Base-by-base conservation (phyloP, 805 yeast species). In the Myxozyma kluyveri region DNA sequence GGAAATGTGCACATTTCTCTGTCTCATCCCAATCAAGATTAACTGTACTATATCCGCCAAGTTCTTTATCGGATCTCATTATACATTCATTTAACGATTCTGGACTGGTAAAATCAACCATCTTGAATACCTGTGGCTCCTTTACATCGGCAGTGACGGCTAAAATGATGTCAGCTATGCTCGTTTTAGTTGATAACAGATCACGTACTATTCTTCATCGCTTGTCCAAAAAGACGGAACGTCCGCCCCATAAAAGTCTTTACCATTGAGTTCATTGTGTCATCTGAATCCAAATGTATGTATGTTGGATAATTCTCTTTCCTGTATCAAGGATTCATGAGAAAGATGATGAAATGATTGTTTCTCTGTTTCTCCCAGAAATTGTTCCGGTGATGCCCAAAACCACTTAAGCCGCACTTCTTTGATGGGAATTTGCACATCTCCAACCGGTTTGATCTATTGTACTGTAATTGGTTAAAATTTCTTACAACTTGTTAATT, bases 21-120 rank as follows among this genome's bases (percentile, higher is more conserved):
- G 78, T 55, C 61, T 69, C 56, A 54, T 67, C 53, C 35, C 75
- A 61, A 35, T 74, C 80, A 44, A 79, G 70, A 60, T 72, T 72
- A 45, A 73, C 91, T 41, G 86, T 80, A 38, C 90, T 83, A 67
- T 72, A 86, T 0, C 96, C 96, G 1, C 91, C 91, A 47, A 87
- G 72, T 46, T 85, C 88, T 61, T 80, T 76, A 68, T 87, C 96
- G 38, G 86, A 76, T 47, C 93, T 73, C 0, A 82, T 76, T 56
- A 85, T 68, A 18, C 86, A 68, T 29, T 75, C 72, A 7, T 72
- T 67, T 38, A 82, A 63, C 9, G 79, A 78, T 17, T 73, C 66
- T 1, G 81, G 72, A n/a, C 72, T 65, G 48, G 71, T 73, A 69
- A 87, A 86, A 56, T 84, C 80, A 45, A 87, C 69, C 12, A 87